These are phyloP conservation scores for Zymoseptoria crescenta DNA, from an alignment of 2,329 filamentous ascomycete species.

Conservation along the genomic window DNA sequence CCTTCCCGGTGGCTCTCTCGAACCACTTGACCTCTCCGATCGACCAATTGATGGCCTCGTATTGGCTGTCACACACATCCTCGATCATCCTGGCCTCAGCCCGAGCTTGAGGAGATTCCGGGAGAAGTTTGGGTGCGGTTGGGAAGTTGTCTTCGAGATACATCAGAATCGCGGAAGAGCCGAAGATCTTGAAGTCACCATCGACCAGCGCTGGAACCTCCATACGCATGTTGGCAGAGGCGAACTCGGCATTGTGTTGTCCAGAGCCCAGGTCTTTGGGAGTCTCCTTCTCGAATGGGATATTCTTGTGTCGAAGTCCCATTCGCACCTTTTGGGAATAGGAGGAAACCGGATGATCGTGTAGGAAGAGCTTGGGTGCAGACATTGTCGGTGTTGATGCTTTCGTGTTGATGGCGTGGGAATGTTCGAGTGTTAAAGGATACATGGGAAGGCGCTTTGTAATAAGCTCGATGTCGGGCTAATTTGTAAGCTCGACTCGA, in stretches of 20 bases:
- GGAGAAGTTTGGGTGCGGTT: constrained; percentile 13
- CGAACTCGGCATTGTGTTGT: constrained; percentile 23
- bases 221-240: constrained; percentile 26
- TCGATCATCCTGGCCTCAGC: constrained; percentile 26
- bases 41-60: constrained; percentile 28
- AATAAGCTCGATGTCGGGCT: too few relatives aligned
- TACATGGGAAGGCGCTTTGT: too few relatives aligned
- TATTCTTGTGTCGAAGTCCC: constrained; percentile 29
- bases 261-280: constrained; percentile 30
- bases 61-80: constrained; percentile 25
- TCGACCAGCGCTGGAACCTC: constrained; percentile 30
- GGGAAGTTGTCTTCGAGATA: constrained; percentile 27
- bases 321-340: constrained; percentile 35
- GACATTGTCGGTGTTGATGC: background rate
- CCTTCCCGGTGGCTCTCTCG: constrained; percentile 17
- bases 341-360: constrained; percentile 26
- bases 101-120: constrained; percentile 12
- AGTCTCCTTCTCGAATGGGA: constrained; percentile 29
- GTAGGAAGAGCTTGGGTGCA: constrained; percentile 20
- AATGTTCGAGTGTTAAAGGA: too few relatives aligned
- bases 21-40: constrained; percentile 21
- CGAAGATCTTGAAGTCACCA: constrained; percentile 26
- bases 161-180: constrained; percentile 27
- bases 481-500: too few relatives aligned
- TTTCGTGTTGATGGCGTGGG: too few relatives aligned